A percentile compares a stretch with the other conserved stretches of the same genome.
Conservation (phyloP, 306 rosid genomes). For the Gynostemma pentaphyllum region DNA sequence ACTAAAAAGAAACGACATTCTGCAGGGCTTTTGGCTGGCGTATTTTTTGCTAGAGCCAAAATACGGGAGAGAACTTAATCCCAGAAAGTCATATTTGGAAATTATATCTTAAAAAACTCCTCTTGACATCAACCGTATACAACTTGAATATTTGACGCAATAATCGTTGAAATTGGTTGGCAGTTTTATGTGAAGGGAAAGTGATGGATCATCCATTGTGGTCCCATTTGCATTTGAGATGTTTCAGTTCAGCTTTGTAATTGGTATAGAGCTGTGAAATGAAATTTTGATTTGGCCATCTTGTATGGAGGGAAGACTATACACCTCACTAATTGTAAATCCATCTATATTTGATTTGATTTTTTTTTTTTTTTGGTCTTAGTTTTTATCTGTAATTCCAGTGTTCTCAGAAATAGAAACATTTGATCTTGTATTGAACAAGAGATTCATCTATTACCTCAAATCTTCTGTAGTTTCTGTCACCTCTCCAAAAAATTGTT, state of each 20-base stretch:
- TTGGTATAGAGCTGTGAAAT: slow-evolving; percentile 5
- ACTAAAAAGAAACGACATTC: slow-evolving; percentile 9
- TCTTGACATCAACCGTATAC: neutral
- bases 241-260: slow-evolving; percentile 10
- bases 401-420: no score
- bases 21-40: slow-evolving; percentile 93
- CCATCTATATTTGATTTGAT: neutral
- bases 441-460: no score
- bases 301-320: slow-evolving; percentile 3
- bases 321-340: neutral
- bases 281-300: slow-evolving; percentile 5
- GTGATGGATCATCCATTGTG: neutral
- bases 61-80: slow-evolving; percentile 60
- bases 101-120: neutral
- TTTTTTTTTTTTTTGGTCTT: neutral
- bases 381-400: neutral
- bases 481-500: no score
- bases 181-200: neutral
- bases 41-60: slow-evolving; percentile 90
- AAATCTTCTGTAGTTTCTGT: no score
- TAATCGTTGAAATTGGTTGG: neutral
- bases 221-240: neutral
- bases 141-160: neutral
- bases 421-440: no score
- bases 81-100: slow-evolving; percentile 8